Conservation (phyloP, 805 yeast genomes). For the Candida pseudofarinosa region DNA sequence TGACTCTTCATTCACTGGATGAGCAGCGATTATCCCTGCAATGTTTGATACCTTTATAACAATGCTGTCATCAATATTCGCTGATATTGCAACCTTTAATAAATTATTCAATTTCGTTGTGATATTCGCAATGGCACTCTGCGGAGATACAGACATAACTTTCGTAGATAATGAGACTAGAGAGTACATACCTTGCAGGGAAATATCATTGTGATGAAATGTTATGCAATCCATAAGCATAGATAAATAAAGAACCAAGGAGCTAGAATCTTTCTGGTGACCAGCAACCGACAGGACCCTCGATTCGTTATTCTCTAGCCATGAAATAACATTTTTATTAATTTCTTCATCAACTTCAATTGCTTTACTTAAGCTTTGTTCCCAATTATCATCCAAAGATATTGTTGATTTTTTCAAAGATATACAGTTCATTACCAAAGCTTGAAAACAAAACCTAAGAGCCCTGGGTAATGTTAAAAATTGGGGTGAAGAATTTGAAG, state of each 20-base stretch:
- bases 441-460: constrained; percentile 50
- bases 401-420: constrained; percentile 50
- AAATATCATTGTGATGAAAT: not conserved
- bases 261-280: not conserved
- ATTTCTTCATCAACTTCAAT: constrained; percentile 52
- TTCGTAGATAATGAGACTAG: constrained; percentile 19
- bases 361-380: constrained; percentile 62
- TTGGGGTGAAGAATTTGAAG: not conserved
- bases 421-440: constrained; percentile 63
- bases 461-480: not conserved
- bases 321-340: constrained; percentile 1
- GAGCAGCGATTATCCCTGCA: constrained; percentile 49
- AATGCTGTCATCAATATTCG: constrained; percentile 17
- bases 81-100: constrained; percentile 18
- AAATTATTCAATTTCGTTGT: constrained; percentile 16
- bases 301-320: not conserved
- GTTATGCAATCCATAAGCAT: not conserved
- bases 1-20: constrained; percentile 20
- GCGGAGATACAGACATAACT: constrained; percentile 30
- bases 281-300: not conserved
- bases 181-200: not conserved
- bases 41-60: constrained; percentile 36
- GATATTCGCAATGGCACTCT: constrained; percentile 19
- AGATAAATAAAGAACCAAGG: not conserved
- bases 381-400: constrained; percentile 73